Base-by-base conservation (phyloP, 345 rosid genomes). In the Populus davidiana region DNA sequence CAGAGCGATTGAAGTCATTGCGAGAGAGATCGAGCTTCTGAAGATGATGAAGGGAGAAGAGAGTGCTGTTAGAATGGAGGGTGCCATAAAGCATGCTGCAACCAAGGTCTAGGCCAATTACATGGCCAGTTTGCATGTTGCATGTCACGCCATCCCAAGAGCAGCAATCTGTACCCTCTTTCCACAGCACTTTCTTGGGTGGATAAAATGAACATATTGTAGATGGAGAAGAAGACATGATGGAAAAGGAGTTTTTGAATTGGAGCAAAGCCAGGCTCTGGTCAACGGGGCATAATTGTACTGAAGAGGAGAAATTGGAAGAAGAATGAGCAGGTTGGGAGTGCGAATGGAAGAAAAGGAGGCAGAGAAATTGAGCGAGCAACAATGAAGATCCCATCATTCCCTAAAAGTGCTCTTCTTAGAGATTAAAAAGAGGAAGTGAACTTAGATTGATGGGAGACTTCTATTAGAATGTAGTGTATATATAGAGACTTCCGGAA, bases 81-180 rank as follows among this genome's bases (percentile, higher is more conserved):
- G 18, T 36, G 1, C 78, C 83, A 5, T 0, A 0, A 62, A 85
- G 70, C 62, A 29, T 1, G 8, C 80, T 77, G 59, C 33, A 10
- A 29, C 25, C 2, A 18, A 82, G 78, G 70, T 44, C 16, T 10
- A 44, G 49, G 49, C 49, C 49, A 12, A 44, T 44, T 44, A 12
- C 49, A 44, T 44, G 80, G 5, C 82, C 82, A 0, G 73, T 75
- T 21, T 68, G 18, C 1, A 3, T 25, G 33, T 85, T 82, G 21
- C 82, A 82, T 0, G 68, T 75, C 10, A 83, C 79, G 0, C 84
- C 85, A 71, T 81, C 82, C 82, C 85, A 80, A 4, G 44, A 69
- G 70, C 86, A 83, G 61, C 85, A 84, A 70, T 84, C 77, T 2
- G 21, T 70, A 6, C 67, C 84, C 9, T 64, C 74, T 13, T 61